These are phyloP conservation scores for Zymoseptoria tritici DNA, from an alignment of 2,329 filamentous ascomycete genomes.

Conservation along the genomic window DNA sequence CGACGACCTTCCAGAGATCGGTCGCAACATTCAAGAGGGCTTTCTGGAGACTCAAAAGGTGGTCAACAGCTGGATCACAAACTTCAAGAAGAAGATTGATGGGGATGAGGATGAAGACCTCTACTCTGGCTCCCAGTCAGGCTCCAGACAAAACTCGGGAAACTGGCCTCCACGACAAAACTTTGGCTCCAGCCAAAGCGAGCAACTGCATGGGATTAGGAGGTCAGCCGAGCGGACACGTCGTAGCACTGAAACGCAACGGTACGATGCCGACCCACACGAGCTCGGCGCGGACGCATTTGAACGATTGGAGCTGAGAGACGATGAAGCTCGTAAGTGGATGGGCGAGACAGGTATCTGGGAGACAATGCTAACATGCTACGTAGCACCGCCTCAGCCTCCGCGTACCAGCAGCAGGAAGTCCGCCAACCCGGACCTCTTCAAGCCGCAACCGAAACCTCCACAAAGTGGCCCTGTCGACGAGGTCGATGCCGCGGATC, in stretches of 20 bases:
- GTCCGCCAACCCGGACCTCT: conserved; percentile 68
- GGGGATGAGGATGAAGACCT: conserved; percentile 63
- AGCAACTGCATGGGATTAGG: conserved; percentile 34
- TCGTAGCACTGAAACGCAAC: conserved; percentile 78
- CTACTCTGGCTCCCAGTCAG: conserved; percentile 29
- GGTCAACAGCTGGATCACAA: conserved; percentile 87
- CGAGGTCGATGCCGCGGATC: conserved; percentile 70
- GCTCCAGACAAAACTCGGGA: conserved; percentile 21
- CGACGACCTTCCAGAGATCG: conserved; percentile 88
- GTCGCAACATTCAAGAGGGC: conserved; percentile 86
- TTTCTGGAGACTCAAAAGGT: conserved; percentile 90
- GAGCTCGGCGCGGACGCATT: conserved; percentile 81
- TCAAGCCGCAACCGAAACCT: conserved; percentile 57
- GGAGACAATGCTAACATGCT: conserved; percentile 17
- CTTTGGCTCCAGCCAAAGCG: conserved; percentile 29
- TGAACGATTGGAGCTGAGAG: conserved; percentile 54
- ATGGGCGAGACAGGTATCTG: background rate
- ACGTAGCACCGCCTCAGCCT: conserved; percentile 42
- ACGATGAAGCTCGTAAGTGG: conserved; percentile 47
- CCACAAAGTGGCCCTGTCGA: conserved; percentile 59
- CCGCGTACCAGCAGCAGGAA: conserved; percentile 54
- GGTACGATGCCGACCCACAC: conserved; percentile 91
- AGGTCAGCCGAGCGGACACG: conserved; percentile 27
- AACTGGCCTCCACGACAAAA: conserved; percentile 31
- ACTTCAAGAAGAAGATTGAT: conserved; percentile 86